These are phyloP conservation scores for Entophlyctis helioformis DNA, from an alignment of 192 early-diverging fungal species.

Conservation along the genomic window DNA sequence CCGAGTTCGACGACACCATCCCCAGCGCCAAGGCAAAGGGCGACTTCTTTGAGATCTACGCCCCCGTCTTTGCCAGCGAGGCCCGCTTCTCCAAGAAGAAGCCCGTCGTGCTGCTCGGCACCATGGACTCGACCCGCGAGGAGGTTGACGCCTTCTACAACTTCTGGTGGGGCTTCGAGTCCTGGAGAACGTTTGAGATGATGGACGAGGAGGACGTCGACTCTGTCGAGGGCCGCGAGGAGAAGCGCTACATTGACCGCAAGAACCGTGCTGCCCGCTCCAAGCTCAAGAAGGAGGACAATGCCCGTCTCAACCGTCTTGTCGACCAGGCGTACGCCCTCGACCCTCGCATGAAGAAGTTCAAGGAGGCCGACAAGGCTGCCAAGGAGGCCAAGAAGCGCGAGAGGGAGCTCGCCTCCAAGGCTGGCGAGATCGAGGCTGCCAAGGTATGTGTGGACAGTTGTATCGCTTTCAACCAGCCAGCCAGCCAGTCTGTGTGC, in stretches of 20 bases:
- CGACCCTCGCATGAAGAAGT: conserved; percentile 84
- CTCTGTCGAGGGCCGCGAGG: conserved; percentile 77
- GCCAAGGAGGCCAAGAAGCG: conserved; percentile 84
- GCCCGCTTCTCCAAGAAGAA: conserved; percentile 82
- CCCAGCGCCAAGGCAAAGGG: conserved; percentile 54
- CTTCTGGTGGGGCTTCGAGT: conserved; percentile 77
- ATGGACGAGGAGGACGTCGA: conserved; percentile 95
- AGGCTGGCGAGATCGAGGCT: conserved; percentile 41
- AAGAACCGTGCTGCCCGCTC: conserved; percentile 91
- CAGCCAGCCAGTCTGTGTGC: too few species aligned
- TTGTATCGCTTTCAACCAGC: too few species aligned
- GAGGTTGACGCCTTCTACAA: conserved; percentile 64
- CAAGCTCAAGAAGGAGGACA: conserved; percentile 96
- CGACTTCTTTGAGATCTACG: conserved; percentile 67
- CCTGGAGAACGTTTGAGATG: conserved; percentile 97
- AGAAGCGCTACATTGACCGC: conserved; percentile 88
- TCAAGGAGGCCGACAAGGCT: conserved; percentile 83
- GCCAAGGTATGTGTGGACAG: conserved; percentile 4
- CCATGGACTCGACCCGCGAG: conserved; percentile 45
- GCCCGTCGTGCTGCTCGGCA: conserved; percentile 77
- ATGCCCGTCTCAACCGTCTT: conserved; percentile 67
- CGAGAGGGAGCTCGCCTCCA: conserved; percentile 59
- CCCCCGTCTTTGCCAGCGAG: conserved; percentile 78
- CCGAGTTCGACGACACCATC: conserved; percentile 57
- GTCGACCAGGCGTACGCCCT: conserved; percentile 71